Base-by-base conservation (phyloP, 306 rosid species). In the Prunus davidiana region DNA sequence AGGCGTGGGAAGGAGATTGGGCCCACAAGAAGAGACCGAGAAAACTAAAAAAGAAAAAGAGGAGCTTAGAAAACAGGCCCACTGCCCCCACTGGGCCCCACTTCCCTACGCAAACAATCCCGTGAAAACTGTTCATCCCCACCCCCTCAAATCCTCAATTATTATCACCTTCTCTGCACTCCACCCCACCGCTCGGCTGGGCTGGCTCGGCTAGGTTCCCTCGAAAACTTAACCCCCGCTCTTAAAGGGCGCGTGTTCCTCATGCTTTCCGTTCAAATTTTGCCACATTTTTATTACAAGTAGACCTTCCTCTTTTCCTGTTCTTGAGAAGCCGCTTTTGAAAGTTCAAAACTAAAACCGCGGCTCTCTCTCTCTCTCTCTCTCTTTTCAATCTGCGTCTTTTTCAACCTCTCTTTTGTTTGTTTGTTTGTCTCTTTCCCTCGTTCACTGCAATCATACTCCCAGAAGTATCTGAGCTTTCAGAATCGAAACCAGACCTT, bases 251-350 rank as follows among this genome's bases (percentile, higher is more conserved):
- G 84, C 87, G 83, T 87, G 90, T 74, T 78, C 19, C 0, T 2
- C 73, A 74, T 79, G 57, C 75, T 68, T 73, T 56, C 82, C 83
- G 54, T 83, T 83, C 89, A 78, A 78, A 79, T 78, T 69, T 60
- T 62, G 67, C 58, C 43, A 28, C 45, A 38, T 8, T 38, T 7
- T 38, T 67, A 14, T 43, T 67, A 24, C 60, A 38, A 22, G 38
- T 30, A 8, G 66, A 38, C 47, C 18, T 7, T 38, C 43, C 43
- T 12, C 16, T 2, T 13, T 30, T 2, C 41, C 22, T 16, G 2
- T 38, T 38, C 9, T 38, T 38, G 43, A 38, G 2, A 15, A 83
- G 82, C 82, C 64, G 9, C 64, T 60, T 60, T 60, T 60, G 16
- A 60, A 60, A 60, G 32, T 71, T 57, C 52, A 34, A 54, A 60